Base-by-base conservation (phyloP, 441 rosid species). In the Capsella rubella region DNA sequence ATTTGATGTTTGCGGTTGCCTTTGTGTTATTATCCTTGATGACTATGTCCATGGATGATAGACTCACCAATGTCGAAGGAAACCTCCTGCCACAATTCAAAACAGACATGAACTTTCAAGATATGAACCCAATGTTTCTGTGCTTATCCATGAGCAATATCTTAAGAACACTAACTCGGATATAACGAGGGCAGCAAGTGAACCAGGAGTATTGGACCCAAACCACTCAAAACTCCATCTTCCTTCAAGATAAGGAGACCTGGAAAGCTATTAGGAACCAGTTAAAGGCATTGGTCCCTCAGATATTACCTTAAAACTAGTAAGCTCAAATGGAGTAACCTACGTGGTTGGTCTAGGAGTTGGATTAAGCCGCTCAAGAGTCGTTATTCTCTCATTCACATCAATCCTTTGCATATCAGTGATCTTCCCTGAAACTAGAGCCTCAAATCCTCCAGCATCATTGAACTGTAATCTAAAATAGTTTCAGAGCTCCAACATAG, bases 161-260 rank as follows among this genome's bases (percentile, higher is more conserved):
- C 2, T 54, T 37, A 61, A 61, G 71, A 55, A 70, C 3, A 86
- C 96, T 85, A 51, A 94, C 96, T 87, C 88, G 3, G 82, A 87
- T 66, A 90, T 76, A 76, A 87, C 53, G 50, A 67, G 85, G 61
- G 91, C 93, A 81, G 91, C 87, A 72, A 78, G 82, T 9, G 89
- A 77, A 60, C 90, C 95, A n/a, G 87, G 87, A 79, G 82, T 87
- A 68, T 86, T 90, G 50, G 85, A 72, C 18, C 95, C 97, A 83
- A 94, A 90, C 97, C 97, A 94, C 82, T 94, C 95, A 37, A 94
- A 90, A 76, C 88, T 89, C 99, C 99, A 94, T 40, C 85, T 85
- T 2, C 96, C 97, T 82, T 94, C 97, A 49, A 94, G 81, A 80
- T 80, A 89, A 34, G 97, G 97, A 27, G 97, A 92, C 87, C 99